A percentile compares a stretch with the other conserved stretches of the same genome.
Evolutionary conservation across 345 rosid species (phyloP).

Genomic region (Hirschfeldia incana): DNA sequence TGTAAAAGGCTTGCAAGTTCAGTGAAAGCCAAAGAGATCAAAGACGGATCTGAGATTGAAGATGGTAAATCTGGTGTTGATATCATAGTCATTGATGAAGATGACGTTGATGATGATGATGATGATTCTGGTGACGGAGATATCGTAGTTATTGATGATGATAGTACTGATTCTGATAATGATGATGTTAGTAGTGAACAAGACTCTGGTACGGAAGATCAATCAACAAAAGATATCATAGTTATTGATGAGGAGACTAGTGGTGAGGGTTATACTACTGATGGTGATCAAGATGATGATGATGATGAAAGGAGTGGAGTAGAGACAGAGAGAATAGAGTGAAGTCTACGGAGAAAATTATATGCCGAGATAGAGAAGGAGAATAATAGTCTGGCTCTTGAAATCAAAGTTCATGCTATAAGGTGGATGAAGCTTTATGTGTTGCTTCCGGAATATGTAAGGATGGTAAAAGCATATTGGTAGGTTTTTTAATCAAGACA

Average conservation of each 20-base stretch:
- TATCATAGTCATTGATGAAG: slow-evolving; percentile 8
- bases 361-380: neutral
- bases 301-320: slow-evolving; percentile 1
- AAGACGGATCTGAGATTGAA: neutral
- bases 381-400: slow-evolving; percentile 4
- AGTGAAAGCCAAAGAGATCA: neutral
- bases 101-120: neutral
- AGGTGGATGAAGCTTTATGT: neutral
- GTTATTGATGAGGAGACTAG: slow-evolving; percentile 1
- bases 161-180: neutral
- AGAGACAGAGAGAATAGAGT: slow-evolving; percentile 6
- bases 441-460: neutral
- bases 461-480: neutral
- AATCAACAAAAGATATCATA: slow-evolving; percentile 8
- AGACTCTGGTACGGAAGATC: neutral
- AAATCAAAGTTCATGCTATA: slow-evolving; percentile 26
- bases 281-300: slow-evolving; percentile 1
- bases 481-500: slow-evolving; percentile 14
- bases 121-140: neutral
- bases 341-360: slow-evolving; percentile 12
- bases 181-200: neutral
- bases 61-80: neutral
- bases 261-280: neutral
- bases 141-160: slow-evolving; percentile 2
- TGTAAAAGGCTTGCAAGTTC: slow-evolving; percentile 34